phyloP scores from a whole-genome alignment of 768 basidiomycete genomes.

The Rhodotorula babjevae region DNA sequence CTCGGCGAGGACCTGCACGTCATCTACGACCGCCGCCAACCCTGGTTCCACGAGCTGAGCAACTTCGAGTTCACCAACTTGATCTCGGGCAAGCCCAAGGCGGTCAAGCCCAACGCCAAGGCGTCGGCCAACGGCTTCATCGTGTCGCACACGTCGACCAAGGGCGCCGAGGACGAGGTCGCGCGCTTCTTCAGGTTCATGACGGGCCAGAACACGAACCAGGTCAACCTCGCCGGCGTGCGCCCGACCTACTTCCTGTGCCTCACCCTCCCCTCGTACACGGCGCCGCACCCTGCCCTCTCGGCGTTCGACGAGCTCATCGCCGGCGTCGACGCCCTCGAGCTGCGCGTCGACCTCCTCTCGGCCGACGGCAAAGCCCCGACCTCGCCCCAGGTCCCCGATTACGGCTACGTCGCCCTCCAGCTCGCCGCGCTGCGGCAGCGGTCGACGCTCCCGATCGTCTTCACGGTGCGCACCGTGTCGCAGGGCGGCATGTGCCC shows the following conservation, averaged over 20 bases:
- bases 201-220: conserved; percentile 65
- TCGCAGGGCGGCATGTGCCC: conserved; percentile 91
- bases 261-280: conserved; percentile 71
- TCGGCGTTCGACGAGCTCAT: conserved; percentile 66
- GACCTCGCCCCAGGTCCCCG: conserved; percentile 58
- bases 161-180: conserved; percentile 56
- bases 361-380: conserved; percentile 51
- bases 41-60: conserved; percentile 79
- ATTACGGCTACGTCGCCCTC: conserved; percentile 65
- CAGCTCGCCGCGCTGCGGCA: conserved; percentile 77
- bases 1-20: conserved; percentile 82
- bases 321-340: conserved; percentile 82
- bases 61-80: conserved; percentile 79
- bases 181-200: conserved; percentile 84
- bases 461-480: conserved; percentile 82
- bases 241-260: conserved; percentile 85
- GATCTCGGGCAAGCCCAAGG: conserved; percentile 47
- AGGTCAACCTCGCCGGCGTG: conserved; percentile 47
- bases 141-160: conserved; percentile 29
- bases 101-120: conserved; percentile 17
- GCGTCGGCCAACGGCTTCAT: conserved; percentile 31
- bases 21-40: conserved; percentile 74
- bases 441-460: conserved; percentile 72
- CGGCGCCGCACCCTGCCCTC: conserved; percentile 53
- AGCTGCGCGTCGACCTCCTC: conserved; percentile 88